Percentiles rank a stretch among this genome's conserved stretches.
phyloP scores from a whole-genome alignment of 352 stramenopile genomes.

The Globisporangium spinosum region DNA sequence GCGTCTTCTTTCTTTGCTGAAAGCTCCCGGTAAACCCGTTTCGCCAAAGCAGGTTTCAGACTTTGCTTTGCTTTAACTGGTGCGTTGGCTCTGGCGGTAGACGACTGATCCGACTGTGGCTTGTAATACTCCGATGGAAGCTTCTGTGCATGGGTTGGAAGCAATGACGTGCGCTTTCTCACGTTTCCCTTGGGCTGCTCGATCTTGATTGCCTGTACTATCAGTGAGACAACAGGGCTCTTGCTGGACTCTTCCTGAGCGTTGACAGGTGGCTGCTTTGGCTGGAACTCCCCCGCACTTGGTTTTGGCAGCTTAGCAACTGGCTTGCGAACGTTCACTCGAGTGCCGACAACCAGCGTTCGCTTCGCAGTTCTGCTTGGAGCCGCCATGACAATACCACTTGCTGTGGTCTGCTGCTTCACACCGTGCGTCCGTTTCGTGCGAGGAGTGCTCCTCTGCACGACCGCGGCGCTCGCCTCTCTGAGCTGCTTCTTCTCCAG shows the following conservation, averaged over 20 bases:
- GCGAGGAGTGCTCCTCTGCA: not conserved
- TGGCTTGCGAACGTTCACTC: not conserved
- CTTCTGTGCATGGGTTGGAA: not conserved
- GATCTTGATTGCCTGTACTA: not conserved
- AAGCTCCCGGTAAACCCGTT: not conserved
- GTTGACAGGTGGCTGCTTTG: not conserved
- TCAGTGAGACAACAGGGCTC: not conserved
- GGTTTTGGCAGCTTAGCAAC: not conserved
- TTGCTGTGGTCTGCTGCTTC: conserved; percentile 6
- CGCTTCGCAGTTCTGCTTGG: not conserved
- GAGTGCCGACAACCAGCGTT: conserved; percentile 5
- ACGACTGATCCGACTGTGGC: not conserved
- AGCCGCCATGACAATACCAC: conserved; percentile 5
- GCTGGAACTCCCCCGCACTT: not conserved
- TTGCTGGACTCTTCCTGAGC: not conserved
- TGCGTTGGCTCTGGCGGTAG: not conserved
- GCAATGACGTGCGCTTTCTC: not conserved
- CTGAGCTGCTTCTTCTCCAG: conserved; percentile 22
- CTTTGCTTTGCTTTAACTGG: not conserved
- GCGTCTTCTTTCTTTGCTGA: not conserved
- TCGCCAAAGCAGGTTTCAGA: not conserved
- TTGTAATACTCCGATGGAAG: not conserved
- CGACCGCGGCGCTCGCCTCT: conserved; percentile 3
- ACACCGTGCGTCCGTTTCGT: conserved; percentile 1
- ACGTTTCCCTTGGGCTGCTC: not conserved